phyloP scores from a whole-genome alignment of 208 protist genomes.

The Acanthamoeba royreba region DNA sequence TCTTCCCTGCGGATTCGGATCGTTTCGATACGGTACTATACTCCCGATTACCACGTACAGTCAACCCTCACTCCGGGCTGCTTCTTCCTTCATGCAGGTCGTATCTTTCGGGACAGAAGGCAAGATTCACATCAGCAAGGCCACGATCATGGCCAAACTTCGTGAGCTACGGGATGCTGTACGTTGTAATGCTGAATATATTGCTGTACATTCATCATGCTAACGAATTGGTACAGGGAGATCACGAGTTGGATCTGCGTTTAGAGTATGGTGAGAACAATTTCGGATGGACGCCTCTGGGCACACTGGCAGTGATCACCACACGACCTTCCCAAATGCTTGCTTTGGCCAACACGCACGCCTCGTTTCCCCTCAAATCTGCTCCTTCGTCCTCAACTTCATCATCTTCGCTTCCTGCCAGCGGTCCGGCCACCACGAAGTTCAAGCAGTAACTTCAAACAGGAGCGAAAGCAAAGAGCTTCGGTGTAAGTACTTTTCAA shows the following conservation, averaged over 20 bases:
- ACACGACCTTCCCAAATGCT: not conserved
- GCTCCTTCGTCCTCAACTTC: too few relatives aligned
- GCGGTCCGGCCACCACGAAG: too few relatives aligned
- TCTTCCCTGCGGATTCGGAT: not conserved
- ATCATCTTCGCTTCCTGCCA: too few relatives aligned
- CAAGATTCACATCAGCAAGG: conserved; percentile 29
- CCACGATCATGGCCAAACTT: not conserved
- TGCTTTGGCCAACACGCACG: not conserved
- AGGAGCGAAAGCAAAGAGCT: too few relatives aligned
- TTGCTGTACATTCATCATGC: not conserved
- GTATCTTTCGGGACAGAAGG: not conserved
- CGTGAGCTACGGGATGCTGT: not conserved
- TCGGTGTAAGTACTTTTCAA: too few relatives aligned
- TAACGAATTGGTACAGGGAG: not conserved
- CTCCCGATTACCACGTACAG: not conserved
- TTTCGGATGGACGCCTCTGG: not conserved
- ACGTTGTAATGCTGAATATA: not conserved
- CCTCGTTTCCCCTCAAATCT: too few relatives aligned
- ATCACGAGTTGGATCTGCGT: not conserved
- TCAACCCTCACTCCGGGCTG: too few relatives aligned
- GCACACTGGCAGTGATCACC: not conserved
- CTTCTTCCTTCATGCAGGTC: not conserved
- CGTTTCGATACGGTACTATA: not conserved
- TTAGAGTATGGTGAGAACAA: conserved; percentile 10
- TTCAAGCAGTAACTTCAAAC: too few relatives aligned